Evolutionary conservation across 139 green algal genomes (phyloP).

Genomic region (Micromonas commoda): DNA sequence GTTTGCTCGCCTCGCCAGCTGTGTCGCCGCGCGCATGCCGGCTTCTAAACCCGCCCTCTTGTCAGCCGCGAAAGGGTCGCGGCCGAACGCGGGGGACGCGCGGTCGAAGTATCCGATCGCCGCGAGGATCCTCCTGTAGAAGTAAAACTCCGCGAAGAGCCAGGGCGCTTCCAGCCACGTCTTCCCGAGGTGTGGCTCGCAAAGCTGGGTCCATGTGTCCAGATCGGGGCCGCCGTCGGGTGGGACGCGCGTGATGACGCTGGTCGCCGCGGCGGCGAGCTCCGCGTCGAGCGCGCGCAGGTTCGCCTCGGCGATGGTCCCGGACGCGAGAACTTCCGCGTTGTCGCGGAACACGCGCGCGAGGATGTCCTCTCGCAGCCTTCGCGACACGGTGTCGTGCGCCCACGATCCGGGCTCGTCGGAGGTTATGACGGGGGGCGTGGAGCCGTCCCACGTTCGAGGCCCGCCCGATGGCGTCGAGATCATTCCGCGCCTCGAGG

Average conservation of each 20-base stretch:
- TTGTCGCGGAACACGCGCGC: constrained; percentile 17
- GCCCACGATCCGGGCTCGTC: constrained; percentile 36
- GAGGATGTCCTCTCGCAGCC: constrained; percentile 34
- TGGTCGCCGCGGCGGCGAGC: constrained; percentile 8
- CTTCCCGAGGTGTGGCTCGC: constrained; percentile 19
- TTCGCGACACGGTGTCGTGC: constrained; percentile 38
- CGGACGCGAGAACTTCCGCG: not conserved
- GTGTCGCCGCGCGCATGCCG: not conserved
- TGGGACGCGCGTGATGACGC: constrained; percentile 6
- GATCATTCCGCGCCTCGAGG: no score
- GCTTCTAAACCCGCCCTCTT: constrained; percentile 9
- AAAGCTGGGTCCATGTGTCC: constrained; percentile 28
- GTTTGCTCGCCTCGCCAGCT: not conserved
- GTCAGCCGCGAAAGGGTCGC: constrained; percentile 35
- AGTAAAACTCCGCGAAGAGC: constrained; percentile 42
- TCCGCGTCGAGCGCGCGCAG: constrained; percentile 26
- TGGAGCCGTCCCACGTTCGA: constrained; percentile 9
- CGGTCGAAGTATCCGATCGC: constrained; percentile 30
- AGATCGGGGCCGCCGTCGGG: constrained; percentile 35
- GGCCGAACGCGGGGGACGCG: not conserved
- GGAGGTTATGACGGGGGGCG: constrained; percentile 16
- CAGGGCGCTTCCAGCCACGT: constrained; percentile 34
- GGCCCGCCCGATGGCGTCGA: no score
- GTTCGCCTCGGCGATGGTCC: not conserved
- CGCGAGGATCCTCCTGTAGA: constrained; percentile 36